These are phyloP conservation scores for Verticillium albo-atrum DNA, from an alignment of 2,329 filamentous ascomycete species.

Conservation along the genomic window DNA sequence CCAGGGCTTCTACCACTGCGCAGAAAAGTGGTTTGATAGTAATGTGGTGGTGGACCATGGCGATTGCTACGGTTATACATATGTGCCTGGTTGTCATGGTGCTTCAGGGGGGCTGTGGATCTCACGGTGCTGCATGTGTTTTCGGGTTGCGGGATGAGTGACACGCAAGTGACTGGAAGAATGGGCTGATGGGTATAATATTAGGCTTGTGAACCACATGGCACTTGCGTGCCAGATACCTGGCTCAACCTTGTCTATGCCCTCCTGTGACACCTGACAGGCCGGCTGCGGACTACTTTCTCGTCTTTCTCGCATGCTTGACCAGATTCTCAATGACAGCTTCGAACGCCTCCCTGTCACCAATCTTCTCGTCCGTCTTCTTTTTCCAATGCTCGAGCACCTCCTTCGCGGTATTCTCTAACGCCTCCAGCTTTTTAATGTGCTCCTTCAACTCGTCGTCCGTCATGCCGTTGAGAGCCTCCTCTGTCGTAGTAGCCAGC, in stretches of 20 bases:
- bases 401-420: slow-evolving; percentile 68
- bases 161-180: no score
- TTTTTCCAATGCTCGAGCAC: slow-evolving; percentile 87
- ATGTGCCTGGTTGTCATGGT: no score
- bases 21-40: no score
- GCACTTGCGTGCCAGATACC: not conserved
- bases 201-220: not conserved
- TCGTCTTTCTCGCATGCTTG: slow-evolving; percentile 80
- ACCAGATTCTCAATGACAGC: slow-evolving; percentile 96
- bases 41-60: no score
- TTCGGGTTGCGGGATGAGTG: no score
- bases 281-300: slow-evolving; percentile 50
- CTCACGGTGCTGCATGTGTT: no score
- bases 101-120: no score
- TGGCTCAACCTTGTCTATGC: not conserved
- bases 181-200: not conserved
- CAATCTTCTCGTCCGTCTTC: slow-evolving; percentile 77
- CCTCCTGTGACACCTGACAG: not conserved
- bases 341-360: slow-evolving; percentile 90
- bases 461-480: slow-evolving; percentile 75
- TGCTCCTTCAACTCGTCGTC: slow-evolving; percentile 72
- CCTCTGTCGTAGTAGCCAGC: slow-evolving; percentile 78
- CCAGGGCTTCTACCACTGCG: no score
- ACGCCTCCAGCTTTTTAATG: slow-evolving; percentile 60
- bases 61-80: no score